Percentiles rank a stretch among this genome's conserved stretches.
Evolutionary conservation across 306 rosid genomes (phyloP).

Genomic region (Citrullus mucosospermus): DNA sequence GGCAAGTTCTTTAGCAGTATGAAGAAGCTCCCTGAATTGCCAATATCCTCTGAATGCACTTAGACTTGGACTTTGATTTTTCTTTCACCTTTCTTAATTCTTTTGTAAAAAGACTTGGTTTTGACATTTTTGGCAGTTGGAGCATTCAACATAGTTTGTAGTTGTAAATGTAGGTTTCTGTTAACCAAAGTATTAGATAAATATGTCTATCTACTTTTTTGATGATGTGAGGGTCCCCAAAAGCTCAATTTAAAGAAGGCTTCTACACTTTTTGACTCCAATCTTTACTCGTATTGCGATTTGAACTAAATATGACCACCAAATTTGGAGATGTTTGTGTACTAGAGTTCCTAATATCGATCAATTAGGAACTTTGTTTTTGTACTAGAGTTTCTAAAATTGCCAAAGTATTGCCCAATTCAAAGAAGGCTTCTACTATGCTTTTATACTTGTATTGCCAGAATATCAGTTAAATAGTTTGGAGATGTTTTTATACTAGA

Average conservation of each 20-base stretch:
- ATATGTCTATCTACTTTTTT: background rate
- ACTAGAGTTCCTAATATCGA: no score
- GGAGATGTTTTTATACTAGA: no score
- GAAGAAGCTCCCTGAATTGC: background rate
- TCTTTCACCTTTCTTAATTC: background rate
- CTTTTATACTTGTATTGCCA: no score
- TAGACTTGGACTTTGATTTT: background rate
- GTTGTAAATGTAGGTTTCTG: background rate
- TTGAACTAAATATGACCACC: background rate
- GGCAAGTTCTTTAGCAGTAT: slow-evolving; percentile 1
- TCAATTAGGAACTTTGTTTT: no score
- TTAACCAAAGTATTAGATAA: background rate
- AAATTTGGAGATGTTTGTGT: background rate
- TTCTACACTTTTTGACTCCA: no score
- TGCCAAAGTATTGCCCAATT: no score
- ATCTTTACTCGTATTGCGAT: background rate
- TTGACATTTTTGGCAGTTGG: slow-evolving; percentile 4
- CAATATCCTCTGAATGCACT: background rate
- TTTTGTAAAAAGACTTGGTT: background rate
- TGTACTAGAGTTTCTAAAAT: no score
- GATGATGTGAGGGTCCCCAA: background rate
- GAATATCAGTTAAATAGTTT: no score
- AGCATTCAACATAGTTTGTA: slow-evolving; percentile 8
- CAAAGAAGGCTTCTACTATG: no score
- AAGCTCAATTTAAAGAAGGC: background rate